These are phyloP conservation scores for Trichoderma sp. DNA, from an alignment of 2,329 filamentous ascomycete genomes.

Conservation along the genomic window DNA sequence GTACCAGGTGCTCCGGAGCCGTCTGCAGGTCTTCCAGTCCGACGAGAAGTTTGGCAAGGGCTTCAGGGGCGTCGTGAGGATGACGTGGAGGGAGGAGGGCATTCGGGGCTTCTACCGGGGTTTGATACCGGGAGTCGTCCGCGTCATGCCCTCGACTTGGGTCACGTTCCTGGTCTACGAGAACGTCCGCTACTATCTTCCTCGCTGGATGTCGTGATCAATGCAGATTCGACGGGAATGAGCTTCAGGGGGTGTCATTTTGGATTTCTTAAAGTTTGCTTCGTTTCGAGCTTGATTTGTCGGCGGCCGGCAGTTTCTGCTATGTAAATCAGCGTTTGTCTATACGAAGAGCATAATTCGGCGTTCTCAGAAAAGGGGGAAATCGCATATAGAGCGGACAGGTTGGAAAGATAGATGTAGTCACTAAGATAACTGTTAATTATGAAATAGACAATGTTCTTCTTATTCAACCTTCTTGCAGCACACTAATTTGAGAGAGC, in stretches of 20 bases:
- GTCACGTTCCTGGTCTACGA: slow-evolving; percentile 97
- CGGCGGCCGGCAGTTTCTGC: background rate
- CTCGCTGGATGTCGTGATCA: slow-evolving; percentile 39
- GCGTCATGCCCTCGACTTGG: slow-evolving; percentile 92
- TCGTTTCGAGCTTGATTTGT: background rate
- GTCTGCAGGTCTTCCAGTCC: slow-evolving; percentile 87
- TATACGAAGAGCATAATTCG: background rate
- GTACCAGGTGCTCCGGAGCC: slow-evolving; percentile 86
- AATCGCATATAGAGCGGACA: background rate
- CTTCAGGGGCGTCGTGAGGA: slow-evolving; percentile 66
- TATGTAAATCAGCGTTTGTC: background rate
- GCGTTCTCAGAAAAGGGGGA: background rate
- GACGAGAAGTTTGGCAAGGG: slow-evolving; percentile 72
- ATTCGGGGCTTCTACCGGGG: slow-evolving; percentile 87
- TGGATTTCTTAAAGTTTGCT: background rate
- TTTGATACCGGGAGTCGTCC: slow-evolving; percentile 81
- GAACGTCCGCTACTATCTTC: slow-evolving; percentile 77
- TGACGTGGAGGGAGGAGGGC: slow-evolving; percentile 80
- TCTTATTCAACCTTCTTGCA: background rate
- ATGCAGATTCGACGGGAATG: background rate
- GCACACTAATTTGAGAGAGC: background rate
- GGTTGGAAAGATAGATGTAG: background rate
- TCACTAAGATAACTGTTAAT: background rate
- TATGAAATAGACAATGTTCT: background rate
- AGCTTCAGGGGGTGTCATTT: background rate